These are phyloP conservation scores for Jacaranda mimosifolia DNA, from an alignment of 257 asterid species.

Conservation along the genomic window DNA sequence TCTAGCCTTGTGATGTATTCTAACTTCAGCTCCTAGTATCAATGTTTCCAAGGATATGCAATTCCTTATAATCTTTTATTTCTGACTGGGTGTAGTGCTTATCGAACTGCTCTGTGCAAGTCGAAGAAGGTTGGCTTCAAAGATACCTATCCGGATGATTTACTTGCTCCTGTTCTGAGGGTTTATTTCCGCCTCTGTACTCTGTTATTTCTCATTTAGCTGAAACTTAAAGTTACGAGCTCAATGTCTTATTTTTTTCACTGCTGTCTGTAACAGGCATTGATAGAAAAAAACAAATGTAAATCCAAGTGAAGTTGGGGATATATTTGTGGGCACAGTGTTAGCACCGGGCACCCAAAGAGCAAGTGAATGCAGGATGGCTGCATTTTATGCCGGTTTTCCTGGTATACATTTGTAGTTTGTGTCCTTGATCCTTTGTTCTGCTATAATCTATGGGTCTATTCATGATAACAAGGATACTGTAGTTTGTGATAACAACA, in stretches of 20 bases:
- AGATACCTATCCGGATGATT: slow-evolving; percentile 95
- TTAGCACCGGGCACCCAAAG: slow-evolving; percentile 97
- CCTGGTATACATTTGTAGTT: slow-evolving; percentile 63
- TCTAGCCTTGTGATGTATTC: slow-evolving; percentile 2
- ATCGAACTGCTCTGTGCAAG: slow-evolving; percentile 92
- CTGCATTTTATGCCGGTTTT: slow-evolving; percentile 99
- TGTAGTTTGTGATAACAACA: neutral
- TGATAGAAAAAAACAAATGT: slow-evolving; percentile 83
- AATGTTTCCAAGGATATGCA: neutral
- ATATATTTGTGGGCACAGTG: slow-evolving; percentile 95
- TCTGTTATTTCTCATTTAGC: slow-evolving; percentile 28
- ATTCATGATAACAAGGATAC: too few species aligned
- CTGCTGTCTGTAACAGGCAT: slow-evolving; percentile 52
- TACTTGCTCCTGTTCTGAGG: slow-evolving; percentile 92
- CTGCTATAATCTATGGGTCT: neutral
- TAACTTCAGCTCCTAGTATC: neutral
- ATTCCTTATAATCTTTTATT: slow-evolving; percentile 29
- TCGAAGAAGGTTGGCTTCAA: slow-evolving; percentile 97
- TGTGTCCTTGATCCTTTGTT: neutral
- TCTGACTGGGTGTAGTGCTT: slow-evolving; percentile 65
- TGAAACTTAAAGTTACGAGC: too few species aligned
- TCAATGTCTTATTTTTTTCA: neutral
- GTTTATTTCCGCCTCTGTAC: slow-evolving; percentile 40
- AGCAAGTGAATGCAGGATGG: slow-evolving; percentile 99
- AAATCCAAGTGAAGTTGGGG: slow-evolving; percentile 94